Base-by-base conservation (phyloP, 2,329 filamentous ascomycete genomes). In the Pseudocercospora macadamiae region DNA sequence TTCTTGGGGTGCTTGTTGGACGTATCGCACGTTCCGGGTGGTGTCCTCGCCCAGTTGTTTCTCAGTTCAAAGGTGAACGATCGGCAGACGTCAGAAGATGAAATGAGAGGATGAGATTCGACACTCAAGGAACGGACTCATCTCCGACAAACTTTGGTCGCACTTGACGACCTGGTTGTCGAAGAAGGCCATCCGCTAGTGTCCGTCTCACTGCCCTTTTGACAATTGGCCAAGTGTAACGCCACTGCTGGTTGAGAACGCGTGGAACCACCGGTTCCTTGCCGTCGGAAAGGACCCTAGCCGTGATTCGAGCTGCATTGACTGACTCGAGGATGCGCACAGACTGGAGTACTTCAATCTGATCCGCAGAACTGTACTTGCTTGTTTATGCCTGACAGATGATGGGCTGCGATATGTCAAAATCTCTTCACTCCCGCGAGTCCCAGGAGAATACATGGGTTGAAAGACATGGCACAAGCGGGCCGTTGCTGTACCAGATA, bases 131-230 rank as follows among this genome's bases (percentile, higher is more conserved):
- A 21, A 10, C 48, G 48, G 48, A 51, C 10, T 51, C 25, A 19
- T 16, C 6, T 30, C 48, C 48, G 48, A 32, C 32, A 34, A 23
- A 51, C 25, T 51, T 51, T 36, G 48, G 23, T 36, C 19, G 48
- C 48, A 32, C 48, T 34, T 34, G 16, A 34, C 28, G 28, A 51
- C 48, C 48, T 51, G 48, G 48, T 51, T 51, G 48, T 51, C 48
- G 48, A 14, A 34, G 48, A 32, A 23, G 28, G 28, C 16, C 48
- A 36, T 18, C 48, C 48, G 23, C 26, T 51, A 51, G 48, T 36
- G 28, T 32, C 48, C 48, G 48, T 51, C 48, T 51, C 32, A 25
- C 28, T 32, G 28, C 16, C 21, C 12, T 8, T 7, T 18, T 34
- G 48, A 12, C 48, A 21, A 51, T 36, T 36, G 48, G 48, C 18